Base-by-base conservation (phyloP, 202 grass and related monocot species). In the Hordeum pubiflorum region DNA sequence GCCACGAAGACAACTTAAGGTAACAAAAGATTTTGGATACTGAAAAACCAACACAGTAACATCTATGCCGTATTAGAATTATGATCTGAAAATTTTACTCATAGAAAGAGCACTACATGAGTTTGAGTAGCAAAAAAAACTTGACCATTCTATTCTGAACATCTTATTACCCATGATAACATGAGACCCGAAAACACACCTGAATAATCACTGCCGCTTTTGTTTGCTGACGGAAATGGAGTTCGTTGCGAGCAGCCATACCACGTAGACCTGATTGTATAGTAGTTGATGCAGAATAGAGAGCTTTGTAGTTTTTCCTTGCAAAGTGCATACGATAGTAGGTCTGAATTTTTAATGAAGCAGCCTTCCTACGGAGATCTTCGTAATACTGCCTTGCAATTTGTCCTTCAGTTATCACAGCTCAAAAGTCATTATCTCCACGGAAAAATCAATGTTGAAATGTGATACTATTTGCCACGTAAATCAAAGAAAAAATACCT, bases 141-240 rank as follows among this genome's bases (percentile, higher is more conserved):
- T 69, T 38, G 60, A 26, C 14, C 48, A 26, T 40, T n/a, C 63
- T 66, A 71, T 72, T 81, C 17, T 60, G 66, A 52, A 43, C 11
- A 72, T 27, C 36, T 44, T 72, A 17, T 22, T 46, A 60, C 36
- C 54, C 54, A 81, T 38, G 6, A 48, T 29, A 68, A 72, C 76
- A 64, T n/a, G 21, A 38, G 46, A 68, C 34, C 36, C 36, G 40
- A 55, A 66, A 64, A 69, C 62, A 5, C 70, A 98, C 96, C 92
- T 98, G 96, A 81, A 98, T 98, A 88, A 87, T 74, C 46, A 88
- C 82, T 58, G 87, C 89, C 70, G 96, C 90, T 87, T 86, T 95
- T 78, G 85, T 89, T 79, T 88, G 79, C 69, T 55, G 77, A 48
- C 85, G 88, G 83, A 80, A 93, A 70, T 86, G 77, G 57, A 95